Conservation (phyloP, 2,329 filamentous ascomycete species). For the Pseudogymnoascus sp. region DNA sequence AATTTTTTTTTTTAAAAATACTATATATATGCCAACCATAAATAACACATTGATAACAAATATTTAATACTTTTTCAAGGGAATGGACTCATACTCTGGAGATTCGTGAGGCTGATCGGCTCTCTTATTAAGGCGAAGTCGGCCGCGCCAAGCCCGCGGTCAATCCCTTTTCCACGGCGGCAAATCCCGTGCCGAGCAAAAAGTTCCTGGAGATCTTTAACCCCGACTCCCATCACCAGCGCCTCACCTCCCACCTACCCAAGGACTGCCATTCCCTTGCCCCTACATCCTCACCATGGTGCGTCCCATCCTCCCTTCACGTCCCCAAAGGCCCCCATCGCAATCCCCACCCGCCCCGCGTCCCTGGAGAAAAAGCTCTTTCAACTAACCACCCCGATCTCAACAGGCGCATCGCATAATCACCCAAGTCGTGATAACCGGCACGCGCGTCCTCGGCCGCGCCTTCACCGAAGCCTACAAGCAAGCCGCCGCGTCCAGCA, state of each 20-base stretch:
- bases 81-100: too few species aligned
- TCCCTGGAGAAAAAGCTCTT: not conserved
- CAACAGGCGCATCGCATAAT: conserved; percentile 84
- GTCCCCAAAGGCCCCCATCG: not conserved
- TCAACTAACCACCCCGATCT: not conserved
- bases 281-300: not conserved
- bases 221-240: not conserved
- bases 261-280: conserved; percentile 1
- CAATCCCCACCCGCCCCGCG: not conserved
- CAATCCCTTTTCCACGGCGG: conserved; percentile 3
- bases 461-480: conserved; percentile 92
- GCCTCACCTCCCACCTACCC: not conserved
- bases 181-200: conserved; percentile 9
- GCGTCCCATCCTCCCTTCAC: not conserved
- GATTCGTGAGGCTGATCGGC: not conserved
- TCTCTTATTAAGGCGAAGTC: not conserved
- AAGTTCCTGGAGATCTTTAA: conserved; percentile 7
- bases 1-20: not conserved
- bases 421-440: conserved; percentile 84
- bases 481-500: conserved; percentile 80
- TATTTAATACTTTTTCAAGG: not conserved
- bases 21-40: not conserved
- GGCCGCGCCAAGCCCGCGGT: not conserved
- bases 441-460: conserved; percentile 82
- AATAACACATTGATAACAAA: not conserved